Evolutionary conservation across 768 basidiomycete species (phyloP).

Genomic region (Plicaturopsis crispa): DNA sequence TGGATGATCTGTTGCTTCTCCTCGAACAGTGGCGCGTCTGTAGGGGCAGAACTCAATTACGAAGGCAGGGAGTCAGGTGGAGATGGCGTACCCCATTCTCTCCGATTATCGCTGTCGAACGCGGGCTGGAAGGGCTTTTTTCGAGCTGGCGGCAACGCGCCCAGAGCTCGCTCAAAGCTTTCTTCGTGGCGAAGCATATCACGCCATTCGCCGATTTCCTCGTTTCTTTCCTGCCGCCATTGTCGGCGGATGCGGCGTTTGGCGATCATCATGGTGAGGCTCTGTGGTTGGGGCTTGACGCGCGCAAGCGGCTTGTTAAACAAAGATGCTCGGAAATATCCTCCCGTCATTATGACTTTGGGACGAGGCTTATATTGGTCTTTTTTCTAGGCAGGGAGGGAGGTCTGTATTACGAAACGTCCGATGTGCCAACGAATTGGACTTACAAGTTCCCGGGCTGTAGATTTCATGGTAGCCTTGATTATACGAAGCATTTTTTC

Average conservation of each 20-base stretch:
- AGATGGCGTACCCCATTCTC: neutral
- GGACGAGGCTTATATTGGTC: too few species aligned
- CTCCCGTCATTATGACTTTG: conserved; percentile 73
- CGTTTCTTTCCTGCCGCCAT: conserved; percentile 31
- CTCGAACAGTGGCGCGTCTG: conserved; percentile 29
- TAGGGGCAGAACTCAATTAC: neutral
- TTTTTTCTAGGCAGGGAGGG: conserved; percentile 48
- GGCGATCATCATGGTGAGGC: conserved; percentile 65
- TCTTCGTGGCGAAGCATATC: neutral
- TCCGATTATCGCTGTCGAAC: neutral
- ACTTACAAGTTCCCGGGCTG: conserved; percentile 27
- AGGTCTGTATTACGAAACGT: conserved; percentile 28
- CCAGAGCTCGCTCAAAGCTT: neutral
- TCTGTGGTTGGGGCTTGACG: conserved; percentile 68
- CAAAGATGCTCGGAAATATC: conserved; percentile 53
- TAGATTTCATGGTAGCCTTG: conserved; percentile 37
- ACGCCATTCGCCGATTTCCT: conserved; percentile 21
- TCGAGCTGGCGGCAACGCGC: neutral
- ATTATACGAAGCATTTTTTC: conserved; percentile 37
- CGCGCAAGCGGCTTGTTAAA: conserved; percentile 71
- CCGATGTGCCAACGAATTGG: neutral
- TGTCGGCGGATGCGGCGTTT: conserved; percentile 36
- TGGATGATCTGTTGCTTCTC: conserved; percentile 22
- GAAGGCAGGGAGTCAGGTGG: neutral
- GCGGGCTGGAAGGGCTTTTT: neutral